A percentile compares a stretch with the other conserved stretches of the same genome.
Evolutionary conservation across 345 rosid species (phyloP).

Genomic region (Odontarrhena argentea): DNA sequence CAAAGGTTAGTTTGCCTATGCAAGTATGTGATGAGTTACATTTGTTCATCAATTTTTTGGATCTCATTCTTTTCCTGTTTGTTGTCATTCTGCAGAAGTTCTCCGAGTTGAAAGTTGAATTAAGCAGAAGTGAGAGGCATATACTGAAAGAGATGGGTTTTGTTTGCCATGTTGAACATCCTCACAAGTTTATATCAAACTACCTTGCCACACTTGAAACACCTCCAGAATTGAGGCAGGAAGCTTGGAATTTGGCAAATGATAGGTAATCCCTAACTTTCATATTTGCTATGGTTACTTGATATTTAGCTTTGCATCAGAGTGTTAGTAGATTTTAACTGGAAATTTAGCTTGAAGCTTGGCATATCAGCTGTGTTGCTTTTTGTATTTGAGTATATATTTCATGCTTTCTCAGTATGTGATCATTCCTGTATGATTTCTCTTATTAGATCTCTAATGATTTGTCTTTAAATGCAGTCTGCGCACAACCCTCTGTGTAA

Average conservation of each 20-base stretch:
- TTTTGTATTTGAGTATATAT: too few species aligned
- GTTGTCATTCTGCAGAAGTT: too few species aligned
- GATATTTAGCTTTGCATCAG: too few species aligned
- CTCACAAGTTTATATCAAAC: slow-evolving; percentile 91
- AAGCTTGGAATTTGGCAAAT: slow-evolving; percentile 95
- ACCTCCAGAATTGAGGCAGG: too few species aligned
- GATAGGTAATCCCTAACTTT: slow-evolving; percentile 58
- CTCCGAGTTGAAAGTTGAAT: slow-evolving; percentile 70
- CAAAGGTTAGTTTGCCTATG: too few species aligned
- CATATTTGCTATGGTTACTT: not conserved
- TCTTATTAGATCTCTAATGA: not conserved
- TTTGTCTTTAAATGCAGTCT: slow-evolving; percentile 48
- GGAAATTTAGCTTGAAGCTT: too few species aligned
- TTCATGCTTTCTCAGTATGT: not conserved
- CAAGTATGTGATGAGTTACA: too few species aligned
- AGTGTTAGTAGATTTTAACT: too few species aligned
- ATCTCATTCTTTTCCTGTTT: too few species aligned
- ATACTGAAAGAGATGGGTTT: slow-evolving; percentile 97
- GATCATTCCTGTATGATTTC: slow-evolving; percentile 5
- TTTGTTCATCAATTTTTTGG: too few species aligned
- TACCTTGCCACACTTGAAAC: slow-evolving; percentile 81
- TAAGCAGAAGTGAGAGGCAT: slow-evolving; percentile 91
- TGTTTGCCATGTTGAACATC: slow-evolving; percentile 95
- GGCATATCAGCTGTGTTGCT: too few species aligned
- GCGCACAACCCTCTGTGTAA: slow-evolving; percentile 79